A percentile compares a stretch with the other conserved stretches of the same genome.
These are phyloP conservation scores for Phlyctochytrium planicorne DNA, from an alignment of 192 early-diverging fungal species.

Conservation along the genomic window DNA sequence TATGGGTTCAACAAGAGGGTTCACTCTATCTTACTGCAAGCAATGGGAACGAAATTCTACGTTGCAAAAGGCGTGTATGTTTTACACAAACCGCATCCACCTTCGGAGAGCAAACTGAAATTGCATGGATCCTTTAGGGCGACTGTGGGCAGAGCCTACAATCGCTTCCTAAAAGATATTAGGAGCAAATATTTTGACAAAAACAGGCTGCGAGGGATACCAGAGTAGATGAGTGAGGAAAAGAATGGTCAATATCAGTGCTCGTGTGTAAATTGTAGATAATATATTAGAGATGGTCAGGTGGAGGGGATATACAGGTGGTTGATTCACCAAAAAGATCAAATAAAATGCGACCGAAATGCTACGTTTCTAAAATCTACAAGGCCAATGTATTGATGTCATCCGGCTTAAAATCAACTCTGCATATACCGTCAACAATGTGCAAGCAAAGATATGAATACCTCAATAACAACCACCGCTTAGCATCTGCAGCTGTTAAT, in stretches of 20 bases:
- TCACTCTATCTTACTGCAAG: conserved; percentile 34
- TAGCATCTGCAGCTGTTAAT: conserved; percentile 65
- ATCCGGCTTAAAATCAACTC: conserved; percentile 67
- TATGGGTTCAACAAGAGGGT: conserved; percentile 38
- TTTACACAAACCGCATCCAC: conserved; percentile 28
- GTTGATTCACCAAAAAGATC: too few species aligned
- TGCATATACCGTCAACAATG: too few species aligned
- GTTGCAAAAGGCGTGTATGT: conserved; percentile 28
- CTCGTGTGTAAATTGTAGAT: too few species aligned
- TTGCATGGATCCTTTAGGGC: conserved; percentile 6
- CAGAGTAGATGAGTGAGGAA: too few species aligned
- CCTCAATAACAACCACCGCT: conserved; percentile 64
- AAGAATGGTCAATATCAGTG: too few species aligned
- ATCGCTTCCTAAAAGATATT: conserved; percentile 11
- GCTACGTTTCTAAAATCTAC: too few species aligned
- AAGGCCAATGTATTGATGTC: too few species aligned
- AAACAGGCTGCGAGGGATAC: too few species aligned
- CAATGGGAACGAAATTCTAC: conserved; percentile 15
- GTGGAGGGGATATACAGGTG: too few species aligned
- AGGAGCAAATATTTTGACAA: conserved; percentile 4
- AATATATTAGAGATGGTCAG: too few species aligned
- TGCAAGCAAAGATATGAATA: too few species aligned
- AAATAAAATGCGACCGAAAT: too few species aligned
- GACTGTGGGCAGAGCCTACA: conserved; percentile 29
- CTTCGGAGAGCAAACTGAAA: conserved; percentile 2